Evolutionary conservation across 441 rosid genomes (phyloP).

Genomic region (Euphorbia celastroides): DNA sequence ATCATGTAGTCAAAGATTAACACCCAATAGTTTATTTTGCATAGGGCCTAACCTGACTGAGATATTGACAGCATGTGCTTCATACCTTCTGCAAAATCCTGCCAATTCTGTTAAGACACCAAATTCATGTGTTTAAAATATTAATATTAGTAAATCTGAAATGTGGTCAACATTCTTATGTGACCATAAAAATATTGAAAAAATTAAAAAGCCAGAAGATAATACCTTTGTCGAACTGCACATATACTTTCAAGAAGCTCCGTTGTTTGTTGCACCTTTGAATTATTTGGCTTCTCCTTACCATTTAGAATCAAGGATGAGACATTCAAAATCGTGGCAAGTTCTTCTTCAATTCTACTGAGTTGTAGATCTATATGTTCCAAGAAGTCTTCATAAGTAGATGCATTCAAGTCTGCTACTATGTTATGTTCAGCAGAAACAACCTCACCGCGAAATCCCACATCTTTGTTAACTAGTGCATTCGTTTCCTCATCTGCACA

Average conservation of each 20-base stretch:
- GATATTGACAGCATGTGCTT: conserved; percentile 22
- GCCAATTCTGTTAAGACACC: conserved; percentile 33
- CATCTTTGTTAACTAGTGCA: conserved; percentile 18
- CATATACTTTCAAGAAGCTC: conserved; percentile 60
- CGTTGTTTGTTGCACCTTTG: conserved; percentile 47
- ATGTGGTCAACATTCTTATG: conserved; percentile 2
- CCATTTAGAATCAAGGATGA: conserved; percentile 43
- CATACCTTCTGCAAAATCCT: conserved; percentile 27
- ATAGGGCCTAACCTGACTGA: conserved; percentile 20
- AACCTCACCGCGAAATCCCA: conserved; percentile 20
- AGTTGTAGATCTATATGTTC: conserved; percentile 57
- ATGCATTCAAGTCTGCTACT: conserved; percentile 23
- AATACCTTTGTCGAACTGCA: conserved; percentile 50
- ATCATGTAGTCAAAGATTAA: conserved; percentile 1
- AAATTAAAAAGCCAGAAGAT: neutral
- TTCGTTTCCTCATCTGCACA: conserved; percentile 17
- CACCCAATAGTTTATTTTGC: neutral
- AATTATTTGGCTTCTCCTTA: conserved; percentile 43
- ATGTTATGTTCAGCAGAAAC: conserved; percentile 25
- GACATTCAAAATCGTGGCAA: conserved; percentile 50
- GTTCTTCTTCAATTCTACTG: conserved; percentile 54
- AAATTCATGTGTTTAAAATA: neutral
- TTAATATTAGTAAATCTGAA: neutral
- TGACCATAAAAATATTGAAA: conserved; percentile 6
- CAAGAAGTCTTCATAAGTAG: conserved; percentile 65